Base-by-base conservation (phyloP, 2,329 filamentous ascomycete genomes). In the Akanthomyces lecanii region DNA sequence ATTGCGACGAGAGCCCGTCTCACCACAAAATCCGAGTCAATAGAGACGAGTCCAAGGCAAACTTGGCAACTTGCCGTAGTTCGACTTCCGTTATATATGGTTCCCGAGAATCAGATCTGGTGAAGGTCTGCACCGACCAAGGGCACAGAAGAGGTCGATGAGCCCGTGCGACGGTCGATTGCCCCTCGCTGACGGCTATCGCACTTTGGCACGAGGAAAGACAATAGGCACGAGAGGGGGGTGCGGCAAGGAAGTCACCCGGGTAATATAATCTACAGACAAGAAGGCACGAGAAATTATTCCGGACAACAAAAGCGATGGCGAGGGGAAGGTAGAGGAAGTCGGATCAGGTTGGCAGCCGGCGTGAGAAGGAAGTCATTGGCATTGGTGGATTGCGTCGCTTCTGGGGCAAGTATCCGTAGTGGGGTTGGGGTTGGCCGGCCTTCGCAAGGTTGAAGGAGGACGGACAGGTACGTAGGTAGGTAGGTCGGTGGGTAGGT, bases 391-490 rank as follows among this genome's bases (percentile, higher is more conserved):
- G 50, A 54, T 47, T 36, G 12, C 45, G 40, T 16, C 54, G 28
- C 48, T 30, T 53, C 58, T 61, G n/a, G 48, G 40, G 57, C 18
- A 33, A 51, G 57, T 51, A 36, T 33, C 38, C 12, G 38, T 40
- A 16, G 58, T 47, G 40, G 48, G n/a, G 25, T 59, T 28, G 8
- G 55, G 18, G 42, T 47, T 48, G 10, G 18, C 28, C 40, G 40
- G 53, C 40, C 25, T 25, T 45, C 23, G 52, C 12, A 30, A 21
- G 30, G 47, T 60, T 30, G 45, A 23, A 48, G 42, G 42, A 23
- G 30, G 5, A 33, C 30, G 10, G 8, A 36, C 7, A 36, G 33
- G 33, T 30, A 30, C 28, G 6, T 36, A 36, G 21, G 21, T 21
- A 21, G 21, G 21, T 21, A 21, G 21, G 21, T 21, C 21, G 21